These are phyloP conservation scores for Eimeria necatrix DNA, from an alignment of 169 alveolate genomes.

Conservation along the genomic window DNA sequence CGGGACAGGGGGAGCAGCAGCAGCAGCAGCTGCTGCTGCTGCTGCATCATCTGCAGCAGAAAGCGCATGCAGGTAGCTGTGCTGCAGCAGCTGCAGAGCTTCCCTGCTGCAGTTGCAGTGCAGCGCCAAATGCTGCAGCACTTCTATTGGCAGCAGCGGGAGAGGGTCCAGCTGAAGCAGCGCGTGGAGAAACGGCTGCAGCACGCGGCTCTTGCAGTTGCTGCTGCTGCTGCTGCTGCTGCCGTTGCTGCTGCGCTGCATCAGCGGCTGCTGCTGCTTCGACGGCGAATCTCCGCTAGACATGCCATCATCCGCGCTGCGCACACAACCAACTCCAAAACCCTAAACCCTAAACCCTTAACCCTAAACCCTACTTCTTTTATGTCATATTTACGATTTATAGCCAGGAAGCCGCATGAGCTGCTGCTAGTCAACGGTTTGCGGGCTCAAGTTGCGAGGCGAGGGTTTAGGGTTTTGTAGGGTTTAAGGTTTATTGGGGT, in stretches of 20 bases:
- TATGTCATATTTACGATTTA: too few relatives aligned
- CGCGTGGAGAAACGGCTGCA: conserved; percentile 74
- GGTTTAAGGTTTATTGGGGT: not conserved
- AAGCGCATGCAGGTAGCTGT: conserved; percentile 61
- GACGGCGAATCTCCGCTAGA: not conserved
- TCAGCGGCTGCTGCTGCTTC: conserved; percentile 57
- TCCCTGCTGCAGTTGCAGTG: conserved; percentile 68
- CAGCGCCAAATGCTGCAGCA: conserved; percentile 64
- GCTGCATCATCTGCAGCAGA: conserved; percentile 32
- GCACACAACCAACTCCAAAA: not conserved
- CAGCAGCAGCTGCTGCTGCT: conserved; percentile 66
- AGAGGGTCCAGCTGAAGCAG: conserved; percentile 68
- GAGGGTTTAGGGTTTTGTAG: not conserved
- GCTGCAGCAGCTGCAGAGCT: conserved; percentile 70
- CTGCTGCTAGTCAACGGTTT: not conserved
- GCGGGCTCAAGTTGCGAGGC: not conserved
- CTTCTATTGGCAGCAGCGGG: conserved; percentile 71
- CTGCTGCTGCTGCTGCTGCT: conserved; percentile 38
- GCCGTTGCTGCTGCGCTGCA: conserved; percentile 20
- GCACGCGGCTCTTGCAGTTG: conserved; percentile 67
- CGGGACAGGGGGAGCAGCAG: conserved; percentile 39
- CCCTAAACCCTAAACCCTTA: conserved; percentile 66
- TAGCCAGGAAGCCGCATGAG: too few relatives aligned
- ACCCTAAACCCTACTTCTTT: too few relatives aligned
- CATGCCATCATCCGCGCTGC: conserved; percentile 27